Percentiles rank a stretch among this genome's conserved stretches.
Evolutionary conservation across 768 basidiomycete genomes (phyloP).

Genomic region (Chalciporus sphaerocephalus): DNA sequence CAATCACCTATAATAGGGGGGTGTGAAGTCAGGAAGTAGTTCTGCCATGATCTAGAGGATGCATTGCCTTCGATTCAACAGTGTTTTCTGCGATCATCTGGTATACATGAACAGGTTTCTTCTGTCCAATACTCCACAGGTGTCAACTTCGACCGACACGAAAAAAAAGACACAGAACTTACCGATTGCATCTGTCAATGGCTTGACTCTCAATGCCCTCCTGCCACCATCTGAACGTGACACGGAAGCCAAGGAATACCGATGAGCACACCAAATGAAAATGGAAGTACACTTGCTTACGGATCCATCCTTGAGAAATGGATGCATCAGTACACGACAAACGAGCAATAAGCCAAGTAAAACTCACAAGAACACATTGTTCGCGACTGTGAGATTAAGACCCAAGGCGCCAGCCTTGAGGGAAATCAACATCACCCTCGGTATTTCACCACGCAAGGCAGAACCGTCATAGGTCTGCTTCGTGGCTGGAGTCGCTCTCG

Average conservation of each 20-base stretch:
- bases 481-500: slow-evolving; percentile 14
- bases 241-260: slow-evolving; percentile 1
- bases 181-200: slow-evolving; percentile 75
- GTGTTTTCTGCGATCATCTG: slow-evolving; percentile 89
- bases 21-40: neutral
- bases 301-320: slow-evolving; percentile 64
- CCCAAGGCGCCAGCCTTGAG: slow-evolving; percentile 85
- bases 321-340: slow-evolving; percentile 5
- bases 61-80: slow-evolving; percentile 73
- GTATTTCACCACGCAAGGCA: slow-evolving; percentile 41
- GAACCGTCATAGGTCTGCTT: slow-evolving; percentile 19
- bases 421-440: slow-evolving; percentile 82
- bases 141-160: slow-evolving; percentile 3
- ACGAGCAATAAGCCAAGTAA: neutral
- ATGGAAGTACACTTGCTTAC: slow-evolving; percentile 41
- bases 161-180: slow-evolving; percentile 7
- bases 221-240: slow-evolving; percentile 68
- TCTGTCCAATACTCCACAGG: slow-evolving; percentile 65
- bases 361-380: slow-evolving; percentile 76
- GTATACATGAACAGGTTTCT: slow-evolving; percentile 77
- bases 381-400: slow-evolving; percentile 83
- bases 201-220: slow-evolving; percentile 85
- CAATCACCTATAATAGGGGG: slow-evolving; percentile 51
- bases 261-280: slow-evolving; percentile 11
- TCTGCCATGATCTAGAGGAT: neutral